Conservation (phyloP, 2,329 filamentous ascomycete genomes). For the Oidium heveae region DNA sequence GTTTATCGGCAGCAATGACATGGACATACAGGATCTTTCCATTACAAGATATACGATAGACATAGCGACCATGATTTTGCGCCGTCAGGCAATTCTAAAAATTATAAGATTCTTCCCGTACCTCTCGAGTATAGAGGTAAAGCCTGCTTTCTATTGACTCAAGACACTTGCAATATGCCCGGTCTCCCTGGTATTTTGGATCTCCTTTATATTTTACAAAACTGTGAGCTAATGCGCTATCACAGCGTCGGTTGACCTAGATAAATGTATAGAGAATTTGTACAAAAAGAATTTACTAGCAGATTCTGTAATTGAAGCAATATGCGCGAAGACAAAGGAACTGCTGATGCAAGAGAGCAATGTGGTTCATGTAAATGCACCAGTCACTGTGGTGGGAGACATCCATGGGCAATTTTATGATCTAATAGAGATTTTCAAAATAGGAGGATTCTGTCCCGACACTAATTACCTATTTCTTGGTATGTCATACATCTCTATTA, state of each 20-base stretch:
- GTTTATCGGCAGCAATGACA: no score
- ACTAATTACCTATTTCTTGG: slow-evolving; percentile 96
- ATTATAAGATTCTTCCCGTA: neutral
- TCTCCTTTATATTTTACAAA: neutral
- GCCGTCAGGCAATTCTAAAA: slow-evolving; percentile 3
- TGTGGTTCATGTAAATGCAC: slow-evolving; percentile 86
- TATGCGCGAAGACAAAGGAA: slow-evolving; percentile 98
- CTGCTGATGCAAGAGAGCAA: slow-evolving; percentile 99
- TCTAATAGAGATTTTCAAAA: slow-evolving; percentile 96
- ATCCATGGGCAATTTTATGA: slow-evolving; percentile 99
- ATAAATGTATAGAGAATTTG: slow-evolving; percentile 90
- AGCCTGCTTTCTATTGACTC: slow-evolving; percentile 1
- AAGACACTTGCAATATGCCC: slow-evolving; percentile 22
- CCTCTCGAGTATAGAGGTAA: slow-evolving; percentile 7
- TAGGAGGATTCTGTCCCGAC: slow-evolving; percentile 88
- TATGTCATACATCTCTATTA: slow-evolving; percentile 15
- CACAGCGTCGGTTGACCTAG: slow-evolving; percentile 79
- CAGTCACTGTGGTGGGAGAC: slow-evolving; percentile 91
- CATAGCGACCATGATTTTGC: slow-evolving; percentile 14
- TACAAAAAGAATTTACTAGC: slow-evolving; percentile 94
- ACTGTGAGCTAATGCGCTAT: slow-evolving; percentile 2
- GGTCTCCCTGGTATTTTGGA: slow-evolving; percentile 25
- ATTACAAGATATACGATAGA: neutral
- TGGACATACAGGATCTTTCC: neutral
- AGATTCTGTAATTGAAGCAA: slow-evolving; percentile 93